phyloP scores from a whole-genome alignment of 148 eudicot species.

The Rhododendron ferrugineum region DNA sequence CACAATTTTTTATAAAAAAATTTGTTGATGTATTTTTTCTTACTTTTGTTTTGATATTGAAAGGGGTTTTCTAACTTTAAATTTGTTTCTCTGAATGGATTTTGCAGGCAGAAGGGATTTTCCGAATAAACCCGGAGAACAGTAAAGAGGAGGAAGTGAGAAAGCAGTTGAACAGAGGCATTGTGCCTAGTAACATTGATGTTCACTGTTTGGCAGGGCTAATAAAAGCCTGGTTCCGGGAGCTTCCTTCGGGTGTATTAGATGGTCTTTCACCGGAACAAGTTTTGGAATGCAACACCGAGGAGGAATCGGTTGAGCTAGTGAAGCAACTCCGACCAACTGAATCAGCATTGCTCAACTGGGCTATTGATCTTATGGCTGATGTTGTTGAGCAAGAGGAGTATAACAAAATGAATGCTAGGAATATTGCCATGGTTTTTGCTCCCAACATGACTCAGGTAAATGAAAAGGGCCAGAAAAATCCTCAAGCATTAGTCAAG shows the following conservation, averaged over 20 bases:
- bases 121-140: constrained; percentile 87
- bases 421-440: constrained; percentile 90
- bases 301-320: constrained; percentile 65
- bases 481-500: background rate
- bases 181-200: constrained; percentile 78
- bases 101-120: constrained; percentile 81
- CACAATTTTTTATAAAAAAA: background rate
- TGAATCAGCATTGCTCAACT: constrained; percentile 67
- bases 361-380: constrained; percentile 97
- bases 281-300: constrained; percentile 64
- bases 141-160: constrained; percentile 68
- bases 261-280: constrained; percentile 86
- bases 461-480: background rate
- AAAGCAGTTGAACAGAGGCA: constrained; percentile 73
- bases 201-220: constrained; percentile 87
- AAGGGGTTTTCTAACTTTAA: background rate
- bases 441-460: constrained; percentile 99
- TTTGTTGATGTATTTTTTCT: background rate
- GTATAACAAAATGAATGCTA: constrained; percentile 85
- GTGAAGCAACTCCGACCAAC: constrained; percentile 75
- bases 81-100: background rate
- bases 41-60: background rate
- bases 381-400: constrained; percentile 97
- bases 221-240: constrained; percentile 90
- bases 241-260: constrained; percentile 84